Conservation (phyloP, 2,329 filamentous ascomycete species). For the Alternaria consortialis region DNA sequence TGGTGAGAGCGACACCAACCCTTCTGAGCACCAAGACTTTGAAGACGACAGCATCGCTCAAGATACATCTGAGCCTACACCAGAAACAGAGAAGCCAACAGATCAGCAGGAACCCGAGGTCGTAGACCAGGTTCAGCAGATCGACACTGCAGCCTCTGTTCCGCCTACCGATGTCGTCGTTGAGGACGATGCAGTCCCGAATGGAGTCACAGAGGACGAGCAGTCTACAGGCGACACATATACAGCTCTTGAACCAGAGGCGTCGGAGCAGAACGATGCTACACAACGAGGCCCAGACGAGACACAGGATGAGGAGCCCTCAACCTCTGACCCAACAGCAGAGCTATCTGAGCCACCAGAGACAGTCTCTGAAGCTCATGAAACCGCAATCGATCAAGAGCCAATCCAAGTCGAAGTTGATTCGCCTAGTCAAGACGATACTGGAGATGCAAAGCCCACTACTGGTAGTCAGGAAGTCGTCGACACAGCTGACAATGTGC, state of each 20-base stretch:
- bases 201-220: neutral
- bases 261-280: neutral
- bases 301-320: neutral
- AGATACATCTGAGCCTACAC: neutral
- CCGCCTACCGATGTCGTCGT: neutral
- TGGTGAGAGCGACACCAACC: conserved; percentile 12
- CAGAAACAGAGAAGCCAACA: conserved; percentile 6
- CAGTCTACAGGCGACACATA: neutral
- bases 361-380: neutral
- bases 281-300: neutral
- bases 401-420: neutral
- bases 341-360: neutral
- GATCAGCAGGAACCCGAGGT: neutral
- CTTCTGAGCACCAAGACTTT: conserved; percentile 8
- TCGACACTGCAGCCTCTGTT: conserved; percentile 1
- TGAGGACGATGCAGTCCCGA: neutral
- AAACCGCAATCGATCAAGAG: neutral
- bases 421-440: neutral
- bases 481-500: neutral
- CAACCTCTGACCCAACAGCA: neutral
- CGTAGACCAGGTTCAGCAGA: neutral
- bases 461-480: neutral
- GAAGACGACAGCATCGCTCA: conserved; percentile 1
- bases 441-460: neutral
- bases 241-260: neutral